Evolutionary conservation across 352 stramenopile species (phyloP).

Genomic region (Phytophthora boehmeriae): DNA sequence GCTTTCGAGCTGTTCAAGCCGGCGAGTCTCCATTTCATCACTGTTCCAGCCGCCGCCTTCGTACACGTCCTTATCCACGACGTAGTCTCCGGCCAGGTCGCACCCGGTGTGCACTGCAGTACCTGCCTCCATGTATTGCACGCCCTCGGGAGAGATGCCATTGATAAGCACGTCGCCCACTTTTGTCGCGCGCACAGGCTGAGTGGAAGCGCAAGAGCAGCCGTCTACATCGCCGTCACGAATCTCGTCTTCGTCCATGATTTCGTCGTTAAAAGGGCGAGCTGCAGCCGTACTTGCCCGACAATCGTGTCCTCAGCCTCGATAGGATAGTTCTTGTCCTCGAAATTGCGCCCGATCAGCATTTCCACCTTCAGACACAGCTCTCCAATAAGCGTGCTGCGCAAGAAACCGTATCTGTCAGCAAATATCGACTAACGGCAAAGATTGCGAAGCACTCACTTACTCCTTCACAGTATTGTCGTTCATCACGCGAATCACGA

Average conservation of each 20-base stretch:
- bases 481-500: constrained; percentile 84
- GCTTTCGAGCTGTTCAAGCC: constrained; percentile 30
- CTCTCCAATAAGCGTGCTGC: constrained; percentile 73
- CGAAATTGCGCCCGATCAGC: constrained; percentile 66
- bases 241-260: constrained; percentile 67
- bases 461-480: constrained; percentile 82
- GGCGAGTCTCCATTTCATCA: constrained; percentile 27
- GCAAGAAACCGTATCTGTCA: not conserved
- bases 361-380: constrained; percentile 70
- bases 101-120: constrained; percentile 68
- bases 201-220: constrained; percentile 63
- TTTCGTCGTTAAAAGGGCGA: constrained; percentile 85
- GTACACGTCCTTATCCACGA: constrained; percentile 75
- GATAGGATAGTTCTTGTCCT: constrained; percentile 76
- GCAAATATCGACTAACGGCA: not conserved
- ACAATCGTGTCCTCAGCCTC: constrained; percentile 81
- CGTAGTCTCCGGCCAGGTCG: constrained; percentile 72
- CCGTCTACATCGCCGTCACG: constrained; percentile 67
- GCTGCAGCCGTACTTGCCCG: constrained; percentile 69
- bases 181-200: constrained; percentile 66
- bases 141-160: constrained; percentile 68
- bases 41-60: constrained; percentile 35
- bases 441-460: constrained; percentile 8
- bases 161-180: constrained; percentile 78
- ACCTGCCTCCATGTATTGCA: constrained; percentile 76